These are phyloP conservation scores for Rhynchosporium agropyri DNA, from an alignment of 2,329 filamentous ascomycete species.

Conservation along the genomic window DNA sequence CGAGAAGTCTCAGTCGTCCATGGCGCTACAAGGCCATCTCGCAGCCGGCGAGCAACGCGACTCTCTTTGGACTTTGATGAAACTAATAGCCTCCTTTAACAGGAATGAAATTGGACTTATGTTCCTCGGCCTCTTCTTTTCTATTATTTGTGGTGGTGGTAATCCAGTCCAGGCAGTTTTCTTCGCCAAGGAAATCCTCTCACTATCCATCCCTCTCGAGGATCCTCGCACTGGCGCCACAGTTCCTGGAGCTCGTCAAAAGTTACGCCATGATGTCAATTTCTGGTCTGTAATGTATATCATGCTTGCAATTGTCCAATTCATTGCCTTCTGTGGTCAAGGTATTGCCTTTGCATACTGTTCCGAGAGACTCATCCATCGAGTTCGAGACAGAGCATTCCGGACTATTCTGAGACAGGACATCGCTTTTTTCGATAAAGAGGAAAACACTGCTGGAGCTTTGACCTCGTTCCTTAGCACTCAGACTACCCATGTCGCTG, in stretches of 20 bases:
- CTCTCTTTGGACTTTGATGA: conserved; percentile 74
- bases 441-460: conserved; percentile 86
- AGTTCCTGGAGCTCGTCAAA: conserved; percentile 40
- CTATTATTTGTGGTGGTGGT: conserved; percentile 76
- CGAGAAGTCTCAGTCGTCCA: conserved; percentile 67
- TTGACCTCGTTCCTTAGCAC: conserved; percentile 88
- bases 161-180: conserved; percentile 80
- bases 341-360: conserved; percentile 79
- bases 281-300: conserved; percentile 92
- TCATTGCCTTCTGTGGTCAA: conserved; percentile 68
- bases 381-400: conserved; percentile 82
- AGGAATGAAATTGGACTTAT: conserved; percentile 70
- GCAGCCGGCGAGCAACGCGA: conserved; percentile 60
- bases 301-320: conserved; percentile 75
- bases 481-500: conserved; percentile 85
- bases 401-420: conserved; percentile 89
- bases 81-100: conserved; percentile 81
- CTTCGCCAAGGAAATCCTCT: conserved; percentile 84
- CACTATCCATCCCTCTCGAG: conserved; percentile 54
- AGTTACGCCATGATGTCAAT: conserved; percentile 68
- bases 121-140: conserved; percentile 72
- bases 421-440: conserved; percentile 85
- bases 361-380: conserved; percentile 83
- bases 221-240: conserved; percentile 50
- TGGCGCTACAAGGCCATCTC: conserved; percentile 62